phyloP scores from a whole-genome alignment of 2,329 filamentous ascomycete genomes.

The Furcasterigmium furcatum region DNA sequence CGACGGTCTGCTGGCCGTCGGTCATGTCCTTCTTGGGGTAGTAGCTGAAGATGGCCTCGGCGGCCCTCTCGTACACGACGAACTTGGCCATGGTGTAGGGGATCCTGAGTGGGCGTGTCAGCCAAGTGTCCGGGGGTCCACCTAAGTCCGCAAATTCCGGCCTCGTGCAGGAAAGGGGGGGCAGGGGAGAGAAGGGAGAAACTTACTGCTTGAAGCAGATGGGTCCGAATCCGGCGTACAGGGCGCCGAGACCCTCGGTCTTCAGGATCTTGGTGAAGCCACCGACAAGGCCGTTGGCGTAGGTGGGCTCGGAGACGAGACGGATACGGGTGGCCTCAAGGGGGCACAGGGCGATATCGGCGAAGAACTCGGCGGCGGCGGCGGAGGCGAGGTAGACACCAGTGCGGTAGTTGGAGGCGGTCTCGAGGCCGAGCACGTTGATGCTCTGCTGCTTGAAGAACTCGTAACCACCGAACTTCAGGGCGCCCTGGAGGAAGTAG shows the following conservation, averaged over 20 bases:
- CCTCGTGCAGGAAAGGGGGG: too few species aligned
- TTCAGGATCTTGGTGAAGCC: conserved; percentile 82
- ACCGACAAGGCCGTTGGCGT: conserved; percentile 73
- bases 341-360: conserved; percentile 82
- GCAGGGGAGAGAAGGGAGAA: not conserved
- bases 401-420: conserved; percentile 74
- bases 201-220: conserved; percentile 78
- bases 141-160: too few species aligned
- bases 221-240: conserved; percentile 89
- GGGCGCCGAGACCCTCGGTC: conserved; percentile 78
- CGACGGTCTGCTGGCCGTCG: conserved; percentile 67
- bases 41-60: conserved; percentile 65
- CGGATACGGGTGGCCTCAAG: conserved; percentile 92
- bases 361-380: conserved; percentile 64
- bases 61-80: conserved; percentile 88
- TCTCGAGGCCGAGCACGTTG: conserved; percentile 74
- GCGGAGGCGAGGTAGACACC: conserved; percentile 75
- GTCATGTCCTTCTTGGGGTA: conserved; percentile 71
- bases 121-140: not conserved
- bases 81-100: conserved; percentile 96
- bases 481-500: conserved; percentile 91
- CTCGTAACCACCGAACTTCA: conserved; percentile 94
- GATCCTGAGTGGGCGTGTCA: conserved; percentile 48
- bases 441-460: conserved; percentile 94
- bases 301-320: conserved; percentile 84